Conservation (phyloP, 192 early-diverging fungal genomes). For the Linnemannia zychae region DNA sequence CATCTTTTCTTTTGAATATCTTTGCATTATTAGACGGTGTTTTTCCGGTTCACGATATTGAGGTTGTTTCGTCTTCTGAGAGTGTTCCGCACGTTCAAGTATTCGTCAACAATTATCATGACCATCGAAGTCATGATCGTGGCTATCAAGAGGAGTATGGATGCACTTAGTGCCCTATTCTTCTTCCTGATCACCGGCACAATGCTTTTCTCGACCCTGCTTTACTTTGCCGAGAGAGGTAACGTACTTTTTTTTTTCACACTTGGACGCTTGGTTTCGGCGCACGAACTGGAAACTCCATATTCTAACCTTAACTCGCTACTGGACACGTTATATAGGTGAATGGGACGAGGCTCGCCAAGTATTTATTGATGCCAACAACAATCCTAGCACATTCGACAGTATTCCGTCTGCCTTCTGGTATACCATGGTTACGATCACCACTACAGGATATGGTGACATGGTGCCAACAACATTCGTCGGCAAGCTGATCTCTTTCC, state of each 20-base stretch:
- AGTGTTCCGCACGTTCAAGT: slow-evolving; percentile 86
- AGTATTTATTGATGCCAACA: slow-evolving; percentile 74
- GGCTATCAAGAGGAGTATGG: slow-evolving; percentile 79
- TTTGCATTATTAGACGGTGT: slow-evolving; percentile 64
- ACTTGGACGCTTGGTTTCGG: background rate
- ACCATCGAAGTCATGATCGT: slow-evolving; percentile 89
- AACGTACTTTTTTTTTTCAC: background rate
- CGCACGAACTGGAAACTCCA: background rate
- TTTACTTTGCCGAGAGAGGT: slow-evolving; percentile 89
- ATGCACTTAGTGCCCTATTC: slow-evolving; percentile 80
- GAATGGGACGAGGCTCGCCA: slow-evolving; percentile 76
- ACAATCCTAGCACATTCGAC: slow-evolving; percentile 78
- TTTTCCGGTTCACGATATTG: slow-evolving; percentile 88
- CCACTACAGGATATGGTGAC: slow-evolving; percentile 85
- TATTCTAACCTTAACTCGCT: background rate
- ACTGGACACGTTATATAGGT: slow-evolving; percentile 26
- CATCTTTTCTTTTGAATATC: too few species aligned
- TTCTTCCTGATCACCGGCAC: slow-evolving; percentile 81
- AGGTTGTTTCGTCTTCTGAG: slow-evolving; percentile 81
- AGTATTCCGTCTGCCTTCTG: slow-evolving; percentile 85
- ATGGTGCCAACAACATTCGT: slow-evolving; percentile 86
- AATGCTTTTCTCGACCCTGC: slow-evolving; percentile 78
- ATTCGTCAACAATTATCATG: slow-evolving; percentile 84
- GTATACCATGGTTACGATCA: slow-evolving; percentile 84
- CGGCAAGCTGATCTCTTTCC: slow-evolving; percentile 84